phyloP scores from a whole-genome alignment of 2,329 filamentous ascomycete genomes.

The Exophiala aquamarina region DNA sequence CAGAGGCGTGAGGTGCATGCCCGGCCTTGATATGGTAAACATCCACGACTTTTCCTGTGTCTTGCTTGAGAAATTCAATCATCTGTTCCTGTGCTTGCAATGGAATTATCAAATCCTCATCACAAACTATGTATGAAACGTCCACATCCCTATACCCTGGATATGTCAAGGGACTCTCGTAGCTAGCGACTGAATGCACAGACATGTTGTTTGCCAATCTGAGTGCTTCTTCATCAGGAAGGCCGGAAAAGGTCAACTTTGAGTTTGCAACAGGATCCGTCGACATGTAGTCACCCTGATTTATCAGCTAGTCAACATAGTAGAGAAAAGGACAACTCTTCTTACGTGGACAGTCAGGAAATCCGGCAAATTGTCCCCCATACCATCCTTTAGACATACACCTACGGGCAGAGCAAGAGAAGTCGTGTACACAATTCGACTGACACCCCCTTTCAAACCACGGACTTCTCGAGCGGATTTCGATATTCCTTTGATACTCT shows the following conservation, averaged over 20 bases:
- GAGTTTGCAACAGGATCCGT: neutral
- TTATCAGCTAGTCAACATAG: neutral
- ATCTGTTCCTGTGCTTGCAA: slow-evolving; percentile 36
- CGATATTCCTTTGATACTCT: slow-evolving; percentile 23
- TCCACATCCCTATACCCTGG: slow-evolving; percentile 40
- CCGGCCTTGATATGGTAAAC: slow-evolving; percentile 15
- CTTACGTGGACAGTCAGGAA: neutral
- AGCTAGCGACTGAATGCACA: slow-evolving; percentile 30
- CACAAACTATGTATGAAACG: slow-evolving; percentile 41
- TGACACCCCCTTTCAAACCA: slow-evolving; percentile 21
- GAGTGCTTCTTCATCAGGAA: slow-evolving; percentile 20
- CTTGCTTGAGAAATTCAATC: slow-evolving; percentile 21
- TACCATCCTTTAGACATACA: neutral
- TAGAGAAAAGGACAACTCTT: no score
- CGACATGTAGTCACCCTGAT: slow-evolving; percentile 6
- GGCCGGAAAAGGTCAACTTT: slow-evolving; percentile 37
- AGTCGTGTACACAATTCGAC: slow-evolving; percentile 27
- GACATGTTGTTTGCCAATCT: slow-evolving; percentile 20
- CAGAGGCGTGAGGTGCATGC: slow-evolving; percentile 4
- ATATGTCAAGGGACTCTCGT: slow-evolving; percentile 29
- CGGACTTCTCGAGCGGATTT: slow-evolving; percentile 9
- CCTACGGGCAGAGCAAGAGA: slow-evolving; percentile 24
- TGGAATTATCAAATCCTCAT: slow-evolving; percentile 38
- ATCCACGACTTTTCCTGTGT: neutral
- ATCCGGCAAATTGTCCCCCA: neutral